These are phyloP conservation scores for Aspergillus arachidicola DNA, from an alignment of 2,329 filamentous ascomycete species.

Conservation along the genomic window DNA sequence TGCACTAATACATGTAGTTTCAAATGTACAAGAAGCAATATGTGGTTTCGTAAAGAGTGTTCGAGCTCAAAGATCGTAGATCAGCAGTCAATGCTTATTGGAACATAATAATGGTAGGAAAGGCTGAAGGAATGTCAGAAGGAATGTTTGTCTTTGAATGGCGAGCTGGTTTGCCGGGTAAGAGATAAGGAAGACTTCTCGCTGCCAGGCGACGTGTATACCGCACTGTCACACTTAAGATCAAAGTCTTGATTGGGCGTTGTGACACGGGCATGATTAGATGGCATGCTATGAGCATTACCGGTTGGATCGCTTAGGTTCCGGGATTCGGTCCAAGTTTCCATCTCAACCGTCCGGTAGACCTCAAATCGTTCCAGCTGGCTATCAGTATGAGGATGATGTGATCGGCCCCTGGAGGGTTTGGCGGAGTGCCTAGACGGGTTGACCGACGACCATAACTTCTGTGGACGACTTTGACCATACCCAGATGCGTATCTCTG, in stretches of 20 bases:
- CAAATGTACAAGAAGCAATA: background rate
- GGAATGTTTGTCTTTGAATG: conserved; percentile 8
- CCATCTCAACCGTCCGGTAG: conserved; percentile 40
- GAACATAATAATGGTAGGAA: background rate
- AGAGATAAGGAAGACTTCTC: conserved; percentile 22
- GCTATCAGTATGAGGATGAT: conserved; percentile 20
- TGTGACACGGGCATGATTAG: conserved; percentile 17
- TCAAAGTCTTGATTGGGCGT: conserved; percentile 20
- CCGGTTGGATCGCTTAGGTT: conserved; percentile 14
- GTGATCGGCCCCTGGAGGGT: conserved; percentile 7
- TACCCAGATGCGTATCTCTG: conserved; percentile 24
- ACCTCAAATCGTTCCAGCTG: conserved; percentile 29
- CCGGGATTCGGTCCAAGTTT: conserved; percentile 34
- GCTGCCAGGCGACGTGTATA: conserved; percentile 27
- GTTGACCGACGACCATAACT: conserved; percentile 25
- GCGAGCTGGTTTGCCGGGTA: conserved; percentile 9
- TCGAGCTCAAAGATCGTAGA: background rate
- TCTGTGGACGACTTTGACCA: conserved; percentile 22
- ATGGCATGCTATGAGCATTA: conserved; percentile 22
- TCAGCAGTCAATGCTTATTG: background rate
- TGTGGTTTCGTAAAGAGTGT: background rate
- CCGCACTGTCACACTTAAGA: conserved; percentile 19
- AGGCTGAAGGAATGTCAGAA: background rate
- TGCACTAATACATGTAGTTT: background rate
- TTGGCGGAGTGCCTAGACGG: conserved; percentile 27